Evolutionary conservation across 495 filamentous ascomycete species (phyloP).

Genomic region (Penicillium steckii): DNA sequence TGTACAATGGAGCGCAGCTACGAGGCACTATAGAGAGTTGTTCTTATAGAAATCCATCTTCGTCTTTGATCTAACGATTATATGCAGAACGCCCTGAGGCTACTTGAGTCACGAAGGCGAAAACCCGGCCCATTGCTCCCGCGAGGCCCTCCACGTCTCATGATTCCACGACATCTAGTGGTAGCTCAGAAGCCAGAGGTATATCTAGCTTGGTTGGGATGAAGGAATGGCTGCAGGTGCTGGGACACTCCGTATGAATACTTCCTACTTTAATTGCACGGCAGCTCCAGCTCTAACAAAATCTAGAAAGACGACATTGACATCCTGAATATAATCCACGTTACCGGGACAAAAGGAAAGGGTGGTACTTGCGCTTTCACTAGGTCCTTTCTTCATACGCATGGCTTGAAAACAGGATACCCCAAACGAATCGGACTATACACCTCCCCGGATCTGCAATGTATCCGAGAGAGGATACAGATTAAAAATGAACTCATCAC

Average conservation of each 20-base stretch:
- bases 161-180: background rate
- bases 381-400: slow-evolving; percentile 33
- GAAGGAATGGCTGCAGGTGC: slow-evolving; percentile 24
- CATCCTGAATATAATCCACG: slow-evolving; percentile 42
- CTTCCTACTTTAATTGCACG: background rate
- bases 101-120: slow-evolving; percentile 6
- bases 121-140: background rate
- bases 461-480: slow-evolving; percentile 63
- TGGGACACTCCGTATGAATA: slow-evolving; percentile 29
- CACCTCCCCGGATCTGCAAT: slow-evolving; percentile 63
- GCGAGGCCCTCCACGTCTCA: background rate
- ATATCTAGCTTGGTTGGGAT: slow-evolving; percentile 24
- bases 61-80: background rate
- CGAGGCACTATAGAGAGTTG: slow-evolving; percentile 1
- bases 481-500: slow-evolving; percentile 54
- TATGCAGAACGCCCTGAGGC: slow-evolving; percentile 6
- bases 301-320: slow-evolving; percentile 27
- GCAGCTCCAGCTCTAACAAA: background rate
- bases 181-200: slow-evolving; percentile 11
- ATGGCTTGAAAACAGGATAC: slow-evolving; percentile 30
- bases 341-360: slow-evolving; percentile 54
- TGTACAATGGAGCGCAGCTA: slow-evolving; percentile 3
- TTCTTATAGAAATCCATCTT: background rate
- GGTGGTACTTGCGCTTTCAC: slow-evolving; percentile 51
- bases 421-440: slow-evolving; percentile 57